Conservation (phyloP, 1,284 basidiomycete species). For the Hymenochaete sp. region DNA sequence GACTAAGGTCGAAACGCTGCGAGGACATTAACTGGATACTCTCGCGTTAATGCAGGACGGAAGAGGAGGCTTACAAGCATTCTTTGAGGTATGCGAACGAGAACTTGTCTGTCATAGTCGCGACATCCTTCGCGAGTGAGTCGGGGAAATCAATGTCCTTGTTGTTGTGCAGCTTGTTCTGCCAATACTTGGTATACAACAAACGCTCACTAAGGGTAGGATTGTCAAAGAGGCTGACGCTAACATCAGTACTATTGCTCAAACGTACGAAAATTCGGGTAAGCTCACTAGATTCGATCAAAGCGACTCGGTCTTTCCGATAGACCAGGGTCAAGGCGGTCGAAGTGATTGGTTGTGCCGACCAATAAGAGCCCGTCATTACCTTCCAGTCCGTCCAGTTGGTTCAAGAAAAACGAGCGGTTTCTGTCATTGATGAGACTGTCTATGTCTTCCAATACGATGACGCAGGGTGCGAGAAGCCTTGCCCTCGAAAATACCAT, state of each 20-base stretch:
- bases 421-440: slow-evolving; percentile 68
- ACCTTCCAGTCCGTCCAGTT: slow-evolving; percentile 64
- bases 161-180: slow-evolving; percentile 57
- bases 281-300: slow-evolving; percentile 72
- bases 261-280: not conserved
- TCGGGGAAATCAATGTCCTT: slow-evolving; percentile 58
- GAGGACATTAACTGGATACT: slow-evolving; percentile 16
- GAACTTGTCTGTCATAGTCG: slow-evolving; percentile 52
- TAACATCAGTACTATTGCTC: too few relatives aligned
- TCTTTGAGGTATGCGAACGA: slow-evolving; percentile 81
- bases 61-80: slow-evolving; percentile 59
- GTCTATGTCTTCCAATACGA: slow-evolving; percentile 77
- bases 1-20: slow-evolving; percentile 56
- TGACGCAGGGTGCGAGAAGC: slow-evolving; percentile 58
- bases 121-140: slow-evolving; percentile 48
- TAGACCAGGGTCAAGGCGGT: slow-evolving; percentile 65
- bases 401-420: slow-evolving; percentile 79
- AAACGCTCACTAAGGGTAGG: slow-evolving; percentile 54
- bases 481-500: slow-evolving; percentile 60
- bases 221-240: slow-evolving; percentile 35
- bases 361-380: slow-evolving; percentile 75
- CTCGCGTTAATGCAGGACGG: slow-evolving; percentile 19
- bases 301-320: slow-evolving; percentile 73
- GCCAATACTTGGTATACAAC: slow-evolving; percentile 69
- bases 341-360: slow-evolving; percentile 78